These are phyloP conservation scores for Glomus cerebriforme DNA, from an alignment of 192 early-diverging fungal genomes.

Conservation along the genomic window DNA sequence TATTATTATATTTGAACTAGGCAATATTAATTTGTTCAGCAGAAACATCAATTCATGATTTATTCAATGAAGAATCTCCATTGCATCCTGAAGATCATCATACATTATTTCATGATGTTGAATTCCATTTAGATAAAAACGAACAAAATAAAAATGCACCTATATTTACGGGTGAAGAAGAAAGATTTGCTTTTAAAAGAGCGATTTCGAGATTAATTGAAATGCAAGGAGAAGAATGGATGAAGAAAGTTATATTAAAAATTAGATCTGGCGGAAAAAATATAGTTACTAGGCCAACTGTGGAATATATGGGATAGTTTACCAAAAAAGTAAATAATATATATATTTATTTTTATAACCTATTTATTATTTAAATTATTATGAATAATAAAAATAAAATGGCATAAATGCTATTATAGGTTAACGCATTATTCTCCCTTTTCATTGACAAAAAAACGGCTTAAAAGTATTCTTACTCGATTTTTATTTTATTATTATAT, in stretches of 20 bases:
- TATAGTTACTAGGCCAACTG: not conserved
- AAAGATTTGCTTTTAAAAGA: conserved; percentile 94
- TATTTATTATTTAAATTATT: no score
- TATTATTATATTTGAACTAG: conserved; percentile 27
- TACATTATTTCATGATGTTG: conserved; percentile 63
- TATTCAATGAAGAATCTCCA: conserved; percentile 70
- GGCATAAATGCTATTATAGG: no score
- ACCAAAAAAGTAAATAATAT: not conserved
- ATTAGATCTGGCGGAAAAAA: not conserved
- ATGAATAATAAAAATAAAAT: no score
- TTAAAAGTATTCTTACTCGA: no score
- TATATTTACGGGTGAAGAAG: conserved; percentile 85
- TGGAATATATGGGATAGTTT: not conserved
- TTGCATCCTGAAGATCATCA: conserved; percentile 48
- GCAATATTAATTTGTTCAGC: conserved; percentile 72
- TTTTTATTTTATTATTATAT: no score
- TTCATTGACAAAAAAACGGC: no score
- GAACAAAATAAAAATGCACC: conserved; percentile 53
- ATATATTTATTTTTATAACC: no score
- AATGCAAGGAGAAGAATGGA: conserved; percentile 86
- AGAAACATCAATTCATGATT: conserved; percentile 59
- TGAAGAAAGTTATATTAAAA: conserved; percentile 34
- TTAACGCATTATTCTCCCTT: no score
- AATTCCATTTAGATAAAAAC: conserved; percentile 29
- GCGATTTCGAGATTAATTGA: conserved; percentile 89